Evolutionary conservation across 192 early-diverging fungal species (phyloP).

Genomic region (Dissophora globulifera): DNA sequence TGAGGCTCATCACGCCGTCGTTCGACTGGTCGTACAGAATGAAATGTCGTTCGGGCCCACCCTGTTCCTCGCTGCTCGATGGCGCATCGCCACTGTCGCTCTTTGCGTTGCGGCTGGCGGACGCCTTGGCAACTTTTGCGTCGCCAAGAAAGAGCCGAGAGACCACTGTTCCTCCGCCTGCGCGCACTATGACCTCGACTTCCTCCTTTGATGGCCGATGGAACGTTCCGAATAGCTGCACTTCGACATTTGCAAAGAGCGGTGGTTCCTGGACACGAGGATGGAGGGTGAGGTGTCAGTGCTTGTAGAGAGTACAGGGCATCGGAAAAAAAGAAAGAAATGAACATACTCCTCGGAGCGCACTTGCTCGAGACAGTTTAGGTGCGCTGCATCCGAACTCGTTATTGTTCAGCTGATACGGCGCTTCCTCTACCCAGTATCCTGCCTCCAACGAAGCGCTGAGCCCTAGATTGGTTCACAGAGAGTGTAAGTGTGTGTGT

Average conservation of each 20-base stretch:
- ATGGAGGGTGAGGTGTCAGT: not conserved
- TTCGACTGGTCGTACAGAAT: conserved; percentile 15
- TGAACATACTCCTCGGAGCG: conserved; percentile 17
- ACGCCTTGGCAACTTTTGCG: not conserved
- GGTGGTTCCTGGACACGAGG: conserved; percentile 18
- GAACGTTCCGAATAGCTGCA: conserved; percentile 35
- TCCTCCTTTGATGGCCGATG: conserved; percentile 18
- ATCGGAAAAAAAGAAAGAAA: not conserved
- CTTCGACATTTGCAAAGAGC: conserved; percentile 20
- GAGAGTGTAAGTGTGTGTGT: no score
- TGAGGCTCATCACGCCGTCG: conserved; percentile 25
- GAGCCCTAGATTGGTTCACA: conserved; percentile 18
- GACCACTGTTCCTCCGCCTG: conserved; percentile 35
- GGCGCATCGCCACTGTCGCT: not conserved
- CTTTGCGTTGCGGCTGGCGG: not conserved
- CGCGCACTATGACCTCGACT: conserved; percentile 24
- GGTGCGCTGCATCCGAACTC: conserved; percentile 34
- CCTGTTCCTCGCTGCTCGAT: not conserved
- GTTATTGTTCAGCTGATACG: conserved; percentile 28
- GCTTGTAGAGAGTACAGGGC: not conserved
- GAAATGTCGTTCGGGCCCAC: conserved; percentile 22
- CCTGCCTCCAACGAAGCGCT: conserved; percentile 27
- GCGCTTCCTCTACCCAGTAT: conserved; percentile 32
- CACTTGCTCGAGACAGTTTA: conserved; percentile 11
- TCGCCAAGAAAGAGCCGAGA: conserved; percentile 26